Evolutionary conservation across 768 basidiomycete genomes (phyloP), one percentile per base, ranked within the genome.

Genomic region (Naganishia friedmannii): DNA sequence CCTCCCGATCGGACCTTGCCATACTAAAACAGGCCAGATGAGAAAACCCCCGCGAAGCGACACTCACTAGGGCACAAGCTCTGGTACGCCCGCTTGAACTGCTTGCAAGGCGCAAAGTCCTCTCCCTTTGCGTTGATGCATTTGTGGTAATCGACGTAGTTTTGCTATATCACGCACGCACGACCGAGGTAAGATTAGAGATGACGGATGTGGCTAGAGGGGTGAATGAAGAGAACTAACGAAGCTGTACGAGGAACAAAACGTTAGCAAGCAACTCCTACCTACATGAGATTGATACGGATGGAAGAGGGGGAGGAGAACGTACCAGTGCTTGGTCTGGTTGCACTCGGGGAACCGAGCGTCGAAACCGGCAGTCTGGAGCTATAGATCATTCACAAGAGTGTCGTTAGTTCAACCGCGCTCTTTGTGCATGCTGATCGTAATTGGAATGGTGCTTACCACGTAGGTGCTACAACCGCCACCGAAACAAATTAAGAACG

Each of bases 101-200:
- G 94, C 84, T 93, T 93, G 89, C 96, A 98, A 1, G 96, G 93
- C n/a, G 89, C 88, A 81, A 88, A 98, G 70, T 97, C 96, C 75
- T 99, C 96, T 75, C 96, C 96, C 84, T 96, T 98, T 76, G 94
- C 94, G 76, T 90, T 83, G 76, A 97, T 83, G 82, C 96, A 99
- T 83, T 95, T 95, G 88, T 94, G 93, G 86, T 96, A 97, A 83
- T 99, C 96, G 72, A 90, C 90, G 82, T 94, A 98, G 85, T 95
- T 93, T 84, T 95, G 92, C 87, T 88, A n/a, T n/a, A 17, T 21
- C 34, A 37, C 6, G 34, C 23, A 17, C 26, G 12, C 4, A 37
- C 8, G n/a, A 46, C 26, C 65, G 21, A 65, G 29, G 53, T 3
- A 55, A 45, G 34, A 12, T 56, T 46, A 57, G 55, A 13, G 17